A percentile compares a stretch with the other conserved stretches of the same genome.
Conservation (phyloP, 768 basidiomycete species). For the Termitomyces bulborhizus region DNA sequence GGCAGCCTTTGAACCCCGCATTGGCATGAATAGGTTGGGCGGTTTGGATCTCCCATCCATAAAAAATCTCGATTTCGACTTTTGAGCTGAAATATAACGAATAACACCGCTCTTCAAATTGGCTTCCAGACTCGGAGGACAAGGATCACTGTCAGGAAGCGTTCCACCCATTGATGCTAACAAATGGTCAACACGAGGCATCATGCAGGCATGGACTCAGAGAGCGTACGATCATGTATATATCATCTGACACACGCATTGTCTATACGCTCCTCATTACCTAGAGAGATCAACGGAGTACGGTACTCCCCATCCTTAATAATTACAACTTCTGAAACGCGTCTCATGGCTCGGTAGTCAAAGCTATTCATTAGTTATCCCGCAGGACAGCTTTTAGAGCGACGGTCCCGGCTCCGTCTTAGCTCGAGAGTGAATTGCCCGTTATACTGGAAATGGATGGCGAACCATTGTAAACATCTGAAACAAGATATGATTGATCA, state of each 20-base stretch:
- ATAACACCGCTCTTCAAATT: constrained; percentile 85
- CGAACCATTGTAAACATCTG: constrained; percentile 98
- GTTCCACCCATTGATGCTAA: constrained; percentile 47
- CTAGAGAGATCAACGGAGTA: constrained; percentile 66
- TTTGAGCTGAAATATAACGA: constrained; percentile 46
- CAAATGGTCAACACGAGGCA: not conserved
- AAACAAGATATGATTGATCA: not conserved
- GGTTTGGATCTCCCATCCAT: constrained; percentile 94
- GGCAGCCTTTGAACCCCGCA: constrained; percentile 85
- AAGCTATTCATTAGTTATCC: constrained; percentile 89
- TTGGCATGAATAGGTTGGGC: constrained; percentile 89
- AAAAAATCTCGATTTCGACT: not conserved
- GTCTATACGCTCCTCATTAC: constrained; percentile 65
- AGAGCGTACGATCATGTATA: constrained; percentile 86
- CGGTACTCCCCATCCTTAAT: constrained; percentile 89
- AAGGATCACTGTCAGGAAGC: constrained; percentile 69
- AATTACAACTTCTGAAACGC: constrained; percentile 89
- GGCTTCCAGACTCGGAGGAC: constrained; percentile 82
- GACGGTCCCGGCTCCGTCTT: constrained; percentile 68
- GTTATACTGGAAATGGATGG: constrained; percentile 81
- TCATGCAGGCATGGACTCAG: not conserved
- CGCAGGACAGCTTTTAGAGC: constrained; percentile 97
- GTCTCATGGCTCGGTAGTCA: constrained; percentile 97
- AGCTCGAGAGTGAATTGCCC: constrained; percentile 62
- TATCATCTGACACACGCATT: constrained; percentile 94